Conservation (phyloP, 129 eudicot species). For the Centaurea solstitialis region DNA sequence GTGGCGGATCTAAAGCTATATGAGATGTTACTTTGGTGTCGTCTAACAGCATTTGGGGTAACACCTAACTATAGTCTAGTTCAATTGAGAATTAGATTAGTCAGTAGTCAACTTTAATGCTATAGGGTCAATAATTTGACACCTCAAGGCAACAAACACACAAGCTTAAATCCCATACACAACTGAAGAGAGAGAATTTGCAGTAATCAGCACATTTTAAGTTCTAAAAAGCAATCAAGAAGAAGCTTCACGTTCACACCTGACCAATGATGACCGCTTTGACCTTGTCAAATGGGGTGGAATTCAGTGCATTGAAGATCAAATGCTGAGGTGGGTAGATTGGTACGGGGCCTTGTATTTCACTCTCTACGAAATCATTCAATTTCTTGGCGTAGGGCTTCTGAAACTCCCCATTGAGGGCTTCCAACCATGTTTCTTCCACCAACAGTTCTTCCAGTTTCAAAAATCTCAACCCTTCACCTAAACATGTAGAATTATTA, state of each 20-base stretch:
- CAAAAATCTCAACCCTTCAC: constrained; percentile 37
- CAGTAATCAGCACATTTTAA: neutral
- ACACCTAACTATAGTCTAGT: too few species aligned
- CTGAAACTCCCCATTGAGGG: constrained; percentile 65
- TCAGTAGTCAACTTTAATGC: too few species aligned
- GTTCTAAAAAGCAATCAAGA: neutral
- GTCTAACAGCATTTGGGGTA: too few species aligned
- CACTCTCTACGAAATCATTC: constrained; percentile 65
- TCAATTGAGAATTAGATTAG: too few species aligned
- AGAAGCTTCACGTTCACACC: constrained; percentile 41
- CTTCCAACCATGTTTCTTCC: constrained; percentile 89
- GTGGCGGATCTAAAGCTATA: too few species aligned
- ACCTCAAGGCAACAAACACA: neutral
- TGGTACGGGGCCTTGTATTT: constrained; percentile 55
- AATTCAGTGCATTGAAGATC: constrained; percentile 89
- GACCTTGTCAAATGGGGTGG: constrained; percentile 80
- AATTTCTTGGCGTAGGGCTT: constrained; percentile 74
- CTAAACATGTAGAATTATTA: constrained; percentile 1
- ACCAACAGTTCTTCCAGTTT: constrained; percentile 75
- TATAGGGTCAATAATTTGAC: neutral
- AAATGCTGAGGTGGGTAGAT: constrained; percentile 86
- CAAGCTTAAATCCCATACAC: neutral
- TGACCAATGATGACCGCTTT: constrained; percentile 96
- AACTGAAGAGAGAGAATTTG: neutral
- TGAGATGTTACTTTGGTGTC: too few species aligned